Base-by-base conservation (phyloP, 2,329 filamentous ascomycete genomes). In the Acephala macrosclerotiorum region DNA sequence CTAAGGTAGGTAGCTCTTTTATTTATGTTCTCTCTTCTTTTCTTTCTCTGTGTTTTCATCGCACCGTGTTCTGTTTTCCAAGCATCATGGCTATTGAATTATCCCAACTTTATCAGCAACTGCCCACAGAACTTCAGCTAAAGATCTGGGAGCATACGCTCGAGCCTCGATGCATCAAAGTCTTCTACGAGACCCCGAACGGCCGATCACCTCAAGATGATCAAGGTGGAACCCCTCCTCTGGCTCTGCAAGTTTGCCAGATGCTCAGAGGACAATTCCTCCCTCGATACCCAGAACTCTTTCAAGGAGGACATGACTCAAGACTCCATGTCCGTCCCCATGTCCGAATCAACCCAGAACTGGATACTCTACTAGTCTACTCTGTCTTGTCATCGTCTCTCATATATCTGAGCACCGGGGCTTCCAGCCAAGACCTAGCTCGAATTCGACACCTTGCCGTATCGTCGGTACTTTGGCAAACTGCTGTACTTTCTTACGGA, bases 131-230 rank as follows among this genome's bases (percentile, higher is more conserved):
- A 53, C 22, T 53, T 53, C 49, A 53, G 25, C 26, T 53, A 7
- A 53, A n/a, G 49, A 33, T 53, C 22, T 53, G 49, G 49, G 49
- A 53, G 25, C 49, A 53, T 18, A 53, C 49, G 14, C 49, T 53
- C 18, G 49, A 53, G 9, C 49, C 49, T 16, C 49, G 49, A 53
- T 53, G 25, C 18, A 26, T 53, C 11, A 53, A 53, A 53, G 5
- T 53, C 2, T 53, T 12, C 26, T 11, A 14, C 8, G 25, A 53
- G 14, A 6, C 4, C 2, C 8, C 18, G 22, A 1, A 18, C 18
- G 45, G 25, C 20, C 3, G 20, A 22, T 22, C 25, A 22, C 18
- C 25, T 2, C 11, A 29, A 11, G 9, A 16, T 14, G 8, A 26
- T 29, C 4, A 53, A 16, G 49, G 33, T 8, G 14, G 49, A 29